A percentile compares a stretch with the other conserved stretches of the same genome.
phyloP scores from a whole-genome alignment of 805 yeast species.

The Groenewaldozyma salmanticensis region DNA sequence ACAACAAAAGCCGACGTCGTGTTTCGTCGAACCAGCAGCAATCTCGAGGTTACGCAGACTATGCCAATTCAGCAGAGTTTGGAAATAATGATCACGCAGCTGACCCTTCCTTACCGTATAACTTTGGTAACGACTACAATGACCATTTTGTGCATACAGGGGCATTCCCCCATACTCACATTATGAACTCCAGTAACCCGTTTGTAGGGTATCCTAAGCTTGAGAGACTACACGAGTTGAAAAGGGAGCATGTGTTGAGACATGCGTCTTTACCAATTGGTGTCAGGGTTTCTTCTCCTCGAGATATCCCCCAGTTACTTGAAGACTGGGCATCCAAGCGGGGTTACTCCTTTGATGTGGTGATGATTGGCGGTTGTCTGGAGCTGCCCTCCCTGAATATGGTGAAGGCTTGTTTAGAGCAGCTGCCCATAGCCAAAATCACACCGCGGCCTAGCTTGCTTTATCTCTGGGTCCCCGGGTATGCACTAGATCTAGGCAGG shows the following conservation, averaged over 20 bases:
- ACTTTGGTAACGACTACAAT: constrained; percentile 62
- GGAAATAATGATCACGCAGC: no score
- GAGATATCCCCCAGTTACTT: constrained; percentile 47
- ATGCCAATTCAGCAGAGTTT: no score
- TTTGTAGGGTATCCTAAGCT: constrained; percentile 83
- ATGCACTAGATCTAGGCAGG: constrained; percentile 51
- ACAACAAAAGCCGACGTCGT: no score
- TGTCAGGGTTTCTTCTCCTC: constrained; percentile 36
- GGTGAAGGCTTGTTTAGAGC: constrained; percentile 32
- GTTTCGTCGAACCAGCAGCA: no score
- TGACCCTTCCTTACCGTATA: no score
- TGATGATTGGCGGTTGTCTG: constrained; percentile 81
- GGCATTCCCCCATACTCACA: constrained; percentile 48
- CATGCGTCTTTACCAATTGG: constrained; percentile 62
- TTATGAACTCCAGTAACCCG: constrained; percentile 57
- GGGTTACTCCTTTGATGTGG: constrained; percentile 59
- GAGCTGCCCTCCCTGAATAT: constrained; percentile 57
- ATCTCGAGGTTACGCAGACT: no score
- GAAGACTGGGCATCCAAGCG: constrained; percentile 53
- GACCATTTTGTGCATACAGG: constrained; percentile 59
- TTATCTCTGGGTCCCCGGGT: constrained; percentile 80
- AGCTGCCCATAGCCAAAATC: constrained; percentile 60
- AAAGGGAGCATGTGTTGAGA: constrained; percentile 43
- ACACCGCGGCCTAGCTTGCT: constrained; percentile 81
- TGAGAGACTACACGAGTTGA: constrained; percentile 55